Percentiles rank a stretch among this genome's conserved stretches.
These are phyloP conservation scores for Sporothrix pallida DNA, from an alignment of 2,329 filamentous ascomycete species.

Conservation along the genomic window DNA sequence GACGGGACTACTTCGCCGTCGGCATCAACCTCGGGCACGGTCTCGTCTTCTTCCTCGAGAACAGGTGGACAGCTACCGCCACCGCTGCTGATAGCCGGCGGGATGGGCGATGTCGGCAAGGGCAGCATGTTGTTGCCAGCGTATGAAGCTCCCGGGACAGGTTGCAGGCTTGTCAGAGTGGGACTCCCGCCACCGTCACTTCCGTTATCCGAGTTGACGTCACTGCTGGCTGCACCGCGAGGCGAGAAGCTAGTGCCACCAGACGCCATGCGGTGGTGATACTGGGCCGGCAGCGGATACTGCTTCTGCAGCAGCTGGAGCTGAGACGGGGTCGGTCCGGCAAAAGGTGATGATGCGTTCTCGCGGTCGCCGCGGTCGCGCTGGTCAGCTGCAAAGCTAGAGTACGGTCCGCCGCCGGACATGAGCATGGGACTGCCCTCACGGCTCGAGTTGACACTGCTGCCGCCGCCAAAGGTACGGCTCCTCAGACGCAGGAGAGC, in stretches of 20 bases:
- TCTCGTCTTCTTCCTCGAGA: conserved; percentile 48
- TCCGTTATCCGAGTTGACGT: conserved; percentile 51
- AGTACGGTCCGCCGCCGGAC: conserved; percentile 40
- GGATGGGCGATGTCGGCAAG: conserved; percentile 39
- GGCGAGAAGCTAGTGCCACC: conserved; percentile 49
- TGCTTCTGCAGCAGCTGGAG: conserved; percentile 32
- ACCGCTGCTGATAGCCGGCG: neutral
- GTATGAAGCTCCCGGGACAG: conserved; percentile 37
- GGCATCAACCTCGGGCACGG: neutral
- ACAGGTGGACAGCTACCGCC: conserved; percentile 48
- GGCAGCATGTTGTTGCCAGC: conserved; percentile 36
- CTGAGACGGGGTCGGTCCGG: conserved; percentile 39
- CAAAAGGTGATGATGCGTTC: conserved; percentile 52
- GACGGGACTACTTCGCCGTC: neutral
- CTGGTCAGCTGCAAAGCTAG: conserved; percentile 43
- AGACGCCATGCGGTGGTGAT: conserved; percentile 54
- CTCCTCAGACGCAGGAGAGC: conserved; percentile 74
- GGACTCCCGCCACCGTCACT: conserved; percentile 58
- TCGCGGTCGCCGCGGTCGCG: conserved; percentile 45
- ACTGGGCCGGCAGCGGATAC: conserved; percentile 18
- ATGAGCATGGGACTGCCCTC: conserved; percentile 55
- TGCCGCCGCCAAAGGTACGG: conserved; percentile 71
- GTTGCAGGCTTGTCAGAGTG: conserved; percentile 49
- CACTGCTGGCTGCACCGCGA: conserved; percentile 45
- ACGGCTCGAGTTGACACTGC: conserved; percentile 68